Percentiles rank a stretch among this genome's conserved stretches.
Evolutionary conservation across 306 rosid species (phyloP).

Genomic region (Rosa rugosa): DNA sequence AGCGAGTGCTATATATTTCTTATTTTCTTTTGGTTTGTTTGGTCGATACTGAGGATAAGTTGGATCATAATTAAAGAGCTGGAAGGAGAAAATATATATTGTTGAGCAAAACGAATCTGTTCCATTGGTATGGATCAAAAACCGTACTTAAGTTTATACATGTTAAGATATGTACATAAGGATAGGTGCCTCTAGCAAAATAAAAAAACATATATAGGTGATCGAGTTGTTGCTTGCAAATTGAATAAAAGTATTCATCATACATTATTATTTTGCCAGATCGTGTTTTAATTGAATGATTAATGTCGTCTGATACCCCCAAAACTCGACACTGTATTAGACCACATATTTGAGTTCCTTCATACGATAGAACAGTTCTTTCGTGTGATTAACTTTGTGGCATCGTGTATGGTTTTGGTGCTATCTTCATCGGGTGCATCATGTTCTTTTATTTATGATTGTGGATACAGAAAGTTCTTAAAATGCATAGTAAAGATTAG

Average conservation of each 20-base stretch:
- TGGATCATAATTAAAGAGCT: neutral
- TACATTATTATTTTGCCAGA: neutral
- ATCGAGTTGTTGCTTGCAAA: neutral
- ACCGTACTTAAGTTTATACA: neutral
- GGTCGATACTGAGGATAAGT: neutral
- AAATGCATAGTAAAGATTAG: too few relatives aligned
- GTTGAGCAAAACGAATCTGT: neutral
- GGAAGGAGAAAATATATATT: neutral
- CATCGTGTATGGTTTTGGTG: neutral
- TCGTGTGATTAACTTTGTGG: too few relatives aligned
- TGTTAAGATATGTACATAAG: neutral
- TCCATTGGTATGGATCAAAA: neutral
- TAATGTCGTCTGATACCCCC: too few relatives aligned
- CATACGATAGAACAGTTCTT: too few relatives aligned
- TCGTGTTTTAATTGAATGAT: neutral
- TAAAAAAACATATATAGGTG: neutral
- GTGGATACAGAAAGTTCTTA: too few relatives aligned
- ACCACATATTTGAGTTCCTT: too few relatives aligned
- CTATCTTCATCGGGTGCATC: neutral
- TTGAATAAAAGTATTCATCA: too few relatives aligned
- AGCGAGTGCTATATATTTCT: neutral
- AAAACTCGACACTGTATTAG: too few relatives aligned
- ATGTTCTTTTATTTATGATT: neutral
- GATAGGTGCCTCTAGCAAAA: too few relatives aligned
- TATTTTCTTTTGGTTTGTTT: neutral